These are phyloP conservation scores for Colletotrichum tropicicola DNA, from an alignment of 2,329 filamentous ascomycete species.

Conservation along the genomic window DNA sequence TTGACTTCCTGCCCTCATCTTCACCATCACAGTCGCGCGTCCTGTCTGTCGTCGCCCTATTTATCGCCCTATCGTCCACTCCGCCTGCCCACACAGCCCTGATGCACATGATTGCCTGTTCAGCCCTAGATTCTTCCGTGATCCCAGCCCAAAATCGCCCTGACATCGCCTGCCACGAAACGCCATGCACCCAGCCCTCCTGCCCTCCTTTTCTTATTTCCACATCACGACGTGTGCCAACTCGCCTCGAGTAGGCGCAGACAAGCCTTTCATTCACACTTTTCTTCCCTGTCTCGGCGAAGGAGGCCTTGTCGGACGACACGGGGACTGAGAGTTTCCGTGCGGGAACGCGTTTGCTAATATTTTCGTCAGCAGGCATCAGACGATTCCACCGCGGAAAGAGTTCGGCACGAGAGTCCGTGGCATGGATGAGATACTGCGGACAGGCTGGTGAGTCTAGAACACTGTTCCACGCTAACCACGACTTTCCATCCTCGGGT, in stretches of 20 bases:
- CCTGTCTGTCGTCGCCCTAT: slow-evolving; percentile 6
- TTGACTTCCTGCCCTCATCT: slow-evolving; percentile 27
- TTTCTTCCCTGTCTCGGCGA: neutral
- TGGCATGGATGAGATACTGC: too few relatives aligned
- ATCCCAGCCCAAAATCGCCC: slow-evolving; percentile 7
- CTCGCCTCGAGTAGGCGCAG: too few relatives aligned
- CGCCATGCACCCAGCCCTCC: neutral
- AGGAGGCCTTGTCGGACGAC: neutral
- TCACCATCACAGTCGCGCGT: slow-evolving; percentile 22
- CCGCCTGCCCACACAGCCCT: slow-evolving; percentile 25
- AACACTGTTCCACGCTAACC: neutral
- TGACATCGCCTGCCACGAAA: neutral
- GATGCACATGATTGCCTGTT: slow-evolving; percentile 2
- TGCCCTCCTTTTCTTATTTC: neutral
- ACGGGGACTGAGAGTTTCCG: neutral
- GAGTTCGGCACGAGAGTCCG: neutral
- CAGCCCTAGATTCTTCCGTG: slow-evolving; percentile 6
- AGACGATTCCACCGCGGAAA: neutral
- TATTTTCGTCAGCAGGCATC: neutral
- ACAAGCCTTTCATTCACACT: neutral
- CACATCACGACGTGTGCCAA: too few relatives aligned
- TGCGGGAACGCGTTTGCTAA: slow-evolving; percentile 1
- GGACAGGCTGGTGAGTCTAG: neutral
- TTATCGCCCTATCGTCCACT: neutral
- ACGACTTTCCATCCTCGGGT: neutral